Evolutionary conservation across 108 stramenopile species (phyloP).

Genomic region (Cyclotella distinguenda): DNA sequence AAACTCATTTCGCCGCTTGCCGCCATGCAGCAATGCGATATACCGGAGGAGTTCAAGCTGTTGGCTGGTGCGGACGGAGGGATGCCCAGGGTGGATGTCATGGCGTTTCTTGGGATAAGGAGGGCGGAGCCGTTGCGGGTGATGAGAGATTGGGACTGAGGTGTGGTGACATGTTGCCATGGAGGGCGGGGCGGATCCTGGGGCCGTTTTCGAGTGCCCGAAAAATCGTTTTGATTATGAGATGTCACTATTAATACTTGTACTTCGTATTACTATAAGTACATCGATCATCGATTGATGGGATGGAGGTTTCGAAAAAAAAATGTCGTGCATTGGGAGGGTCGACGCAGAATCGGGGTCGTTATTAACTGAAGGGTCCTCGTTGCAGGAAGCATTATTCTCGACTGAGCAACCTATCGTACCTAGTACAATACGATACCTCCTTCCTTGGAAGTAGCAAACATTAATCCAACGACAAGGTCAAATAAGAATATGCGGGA

Average conservation of each 20-base stretch:
- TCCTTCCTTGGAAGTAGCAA: no score
- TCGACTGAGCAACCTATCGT: no score
- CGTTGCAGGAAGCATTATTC: neutral
- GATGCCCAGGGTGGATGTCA: constrained; percentile 35
- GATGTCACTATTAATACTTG: no score
- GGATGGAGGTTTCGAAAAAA: neutral
- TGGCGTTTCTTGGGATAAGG: constrained; percentile 44
- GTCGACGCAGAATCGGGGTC: neutral
- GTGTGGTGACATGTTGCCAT: neutral
- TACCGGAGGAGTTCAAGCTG: constrained; percentile 41
- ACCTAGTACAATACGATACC: no score
- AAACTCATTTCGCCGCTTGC: neutral
- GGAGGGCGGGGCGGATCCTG: neutral
- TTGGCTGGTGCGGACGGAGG: neutral
- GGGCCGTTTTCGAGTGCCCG: neutral
- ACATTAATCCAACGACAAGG: no score
- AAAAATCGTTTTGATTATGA: neutral
- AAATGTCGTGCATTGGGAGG: neutral
- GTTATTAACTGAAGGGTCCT: neutral
- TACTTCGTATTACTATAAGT: no score
- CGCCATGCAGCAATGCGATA: constrained; percentile 39
- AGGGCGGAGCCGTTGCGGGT: constrained; percentile 37
- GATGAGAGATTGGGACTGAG: constrained; percentile 42
- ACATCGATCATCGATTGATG: no score
- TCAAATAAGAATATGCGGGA: neutral